Conservation (phyloP, 495 filamentous ascomycete genomes). For the Lophium mytilinum region DNA sequence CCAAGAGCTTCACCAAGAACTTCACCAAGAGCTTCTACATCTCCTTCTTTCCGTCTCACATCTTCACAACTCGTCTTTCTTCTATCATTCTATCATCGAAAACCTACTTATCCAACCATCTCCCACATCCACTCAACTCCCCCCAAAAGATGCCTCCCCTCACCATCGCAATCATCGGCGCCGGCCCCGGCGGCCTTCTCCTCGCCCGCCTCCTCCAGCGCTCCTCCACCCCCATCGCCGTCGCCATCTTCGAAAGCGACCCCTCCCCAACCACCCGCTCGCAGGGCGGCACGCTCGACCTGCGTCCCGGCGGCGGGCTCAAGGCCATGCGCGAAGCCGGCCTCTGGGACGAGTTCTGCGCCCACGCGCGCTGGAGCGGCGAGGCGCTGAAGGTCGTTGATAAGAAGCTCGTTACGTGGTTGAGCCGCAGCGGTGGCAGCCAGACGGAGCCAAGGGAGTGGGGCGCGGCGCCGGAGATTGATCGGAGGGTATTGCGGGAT, state of each 20-base stretch:
- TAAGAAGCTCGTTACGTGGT: conserved; percentile 30
- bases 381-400: conserved; percentile 32
- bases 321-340: conserved; percentile 45
- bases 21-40: too few species aligned
- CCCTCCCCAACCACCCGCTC: conserved; percentile 28
- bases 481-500: conserved; percentile 15
- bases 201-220: conserved; percentile 48
- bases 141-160: conserved; percentile 9
- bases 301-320: conserved; percentile 46
- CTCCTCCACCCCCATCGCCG: conserved; percentile 39
- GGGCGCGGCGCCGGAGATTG: conserved; percentile 15
- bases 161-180: conserved; percentile 30
- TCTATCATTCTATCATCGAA: too few species aligned
- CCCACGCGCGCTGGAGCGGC: conserved; percentile 37
- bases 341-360: conserved; percentile 41
- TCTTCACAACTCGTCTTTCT: too few species aligned
- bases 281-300: conserved; percentile 51
- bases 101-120: too few species aligned
- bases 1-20: too few species aligned
- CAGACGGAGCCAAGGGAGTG: too few species aligned
- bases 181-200: conserved; percentile 49
- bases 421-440: conserved; percentile 9
- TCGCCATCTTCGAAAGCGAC: conserved; percentile 48
- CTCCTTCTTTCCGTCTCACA: too few species aligned
- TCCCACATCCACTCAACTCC: not conserved